These are phyloP conservation scores for Hypoxylon trugodes DNA, from an alignment of 495 filamentous ascomycete species.

Conservation along the genomic window DNA sequence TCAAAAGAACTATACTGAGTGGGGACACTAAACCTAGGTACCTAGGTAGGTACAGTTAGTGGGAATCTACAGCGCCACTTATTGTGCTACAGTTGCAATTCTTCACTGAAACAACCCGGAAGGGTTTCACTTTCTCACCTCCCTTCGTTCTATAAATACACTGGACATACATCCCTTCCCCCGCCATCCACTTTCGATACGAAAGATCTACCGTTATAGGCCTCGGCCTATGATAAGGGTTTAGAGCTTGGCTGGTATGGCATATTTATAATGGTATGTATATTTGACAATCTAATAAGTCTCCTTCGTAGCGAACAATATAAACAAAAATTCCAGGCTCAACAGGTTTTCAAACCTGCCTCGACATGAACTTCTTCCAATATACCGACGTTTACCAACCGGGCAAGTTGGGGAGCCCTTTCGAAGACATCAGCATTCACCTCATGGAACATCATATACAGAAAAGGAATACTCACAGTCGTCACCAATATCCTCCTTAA, in stretches of 20 bases:
- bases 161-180: no score
- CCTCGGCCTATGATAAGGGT: not conserved
- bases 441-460: not conserved
- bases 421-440: conserved; percentile 10
- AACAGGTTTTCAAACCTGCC: not conserved
- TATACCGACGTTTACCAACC: conserved; percentile 23
- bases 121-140: no score
- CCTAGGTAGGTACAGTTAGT: no score
- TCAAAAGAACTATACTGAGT: no score
- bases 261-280: conserved; percentile 1
- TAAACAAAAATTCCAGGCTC: conserved; percentile 2
- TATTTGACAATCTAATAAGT: conserved; percentile 10
- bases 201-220: no score
- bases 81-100: no score
- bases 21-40: no score
- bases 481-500: conserved; percentile 45
- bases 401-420: conserved; percentile 38
- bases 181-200: no score
- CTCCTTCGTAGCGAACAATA: not conserved
- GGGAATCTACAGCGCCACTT: no score
- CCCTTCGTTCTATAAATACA: no score
- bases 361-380: not conserved
- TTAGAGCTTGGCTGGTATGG: not conserved
- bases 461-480: conserved; percentile 31
- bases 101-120: no score